phyloP scores from a whole-genome alignment of 1,284 basidiomycete genomes.

The Prillingera fragicola region DNA sequence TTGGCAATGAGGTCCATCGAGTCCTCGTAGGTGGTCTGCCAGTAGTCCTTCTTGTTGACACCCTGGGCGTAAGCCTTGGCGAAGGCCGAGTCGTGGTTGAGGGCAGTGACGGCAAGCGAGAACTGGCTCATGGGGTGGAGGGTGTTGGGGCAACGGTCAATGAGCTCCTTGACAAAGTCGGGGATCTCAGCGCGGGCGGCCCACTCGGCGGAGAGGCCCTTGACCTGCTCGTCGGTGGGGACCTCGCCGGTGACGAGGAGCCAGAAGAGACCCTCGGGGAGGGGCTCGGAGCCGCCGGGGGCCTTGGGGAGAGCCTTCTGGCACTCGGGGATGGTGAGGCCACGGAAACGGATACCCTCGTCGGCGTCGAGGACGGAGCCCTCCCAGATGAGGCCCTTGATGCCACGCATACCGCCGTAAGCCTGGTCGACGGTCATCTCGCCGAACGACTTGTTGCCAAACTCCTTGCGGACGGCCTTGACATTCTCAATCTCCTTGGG shows the following conservation, averaged over 20 bases:
- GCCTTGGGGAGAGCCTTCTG: slow-evolving; percentile 81
- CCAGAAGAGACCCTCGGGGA: slow-evolving; percentile 95
- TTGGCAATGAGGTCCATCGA: slow-evolving; percentile 98
- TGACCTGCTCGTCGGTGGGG: slow-evolving; percentile 80
- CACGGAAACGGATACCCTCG: slow-evolving; percentile 94
- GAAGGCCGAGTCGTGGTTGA: slow-evolving; percentile 96
- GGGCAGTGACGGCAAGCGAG: slow-evolving; percentile 81
- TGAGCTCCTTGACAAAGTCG: slow-evolving; percentile 84
- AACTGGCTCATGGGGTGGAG: slow-evolving; percentile 97
- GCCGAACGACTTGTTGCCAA: slow-evolving; percentile 86
- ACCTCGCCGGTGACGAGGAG: slow-evolving; percentile 87
- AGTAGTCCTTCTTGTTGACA: slow-evolving; percentile 94
- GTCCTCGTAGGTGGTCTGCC: slow-evolving; percentile 93
- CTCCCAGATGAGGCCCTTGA: slow-evolving; percentile 77
- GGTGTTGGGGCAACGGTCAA: slow-evolving; percentile 87
- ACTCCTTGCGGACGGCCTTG: slow-evolving; percentile 70
- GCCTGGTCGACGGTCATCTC: slow-evolving; percentile 86
- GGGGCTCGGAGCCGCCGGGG: slow-evolving; percentile 79
- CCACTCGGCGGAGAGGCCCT: slow-evolving; percentile 82
- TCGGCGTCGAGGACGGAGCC: slow-evolving; percentile 90
- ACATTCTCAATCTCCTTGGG: slow-evolving; percentile 83
- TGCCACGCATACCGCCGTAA: slow-evolving; percentile 82
- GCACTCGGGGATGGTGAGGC: slow-evolving; percentile 84
- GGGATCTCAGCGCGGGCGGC: slow-evolving; percentile 82
- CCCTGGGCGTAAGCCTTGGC: slow-evolving; percentile 92